Conservation (phyloP, 352 stramenopile genomes). For the Thalassiosira mediterranea region DNA sequence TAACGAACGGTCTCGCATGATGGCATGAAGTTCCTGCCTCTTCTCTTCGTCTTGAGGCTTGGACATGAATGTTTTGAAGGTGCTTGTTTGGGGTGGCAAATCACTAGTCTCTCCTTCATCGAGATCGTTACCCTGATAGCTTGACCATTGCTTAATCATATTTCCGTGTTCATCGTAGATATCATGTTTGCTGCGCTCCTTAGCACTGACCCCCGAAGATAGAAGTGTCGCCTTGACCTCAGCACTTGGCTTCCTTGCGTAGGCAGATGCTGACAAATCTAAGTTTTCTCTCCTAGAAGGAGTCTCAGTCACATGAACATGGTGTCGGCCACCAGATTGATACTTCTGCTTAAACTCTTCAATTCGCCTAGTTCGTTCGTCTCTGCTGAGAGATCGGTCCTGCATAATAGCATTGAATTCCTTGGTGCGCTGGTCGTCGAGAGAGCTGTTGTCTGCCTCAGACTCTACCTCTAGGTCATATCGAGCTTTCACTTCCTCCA, state of each 20-base stretch:
- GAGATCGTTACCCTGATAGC: too few species aligned
- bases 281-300: too few species aligned
- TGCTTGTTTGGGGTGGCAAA: background rate
- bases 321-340: too few species aligned
- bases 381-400: conserved; percentile 5
- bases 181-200: conserved; percentile 3
- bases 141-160: conserved; percentile 14
- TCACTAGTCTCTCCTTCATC: conserved; percentile 9
- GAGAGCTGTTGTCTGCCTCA: conserved; percentile 3
- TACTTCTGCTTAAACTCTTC: conserved; percentile 9
- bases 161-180: conserved; percentile 4
- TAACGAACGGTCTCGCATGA: conserved; percentile 11
- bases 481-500: too few species aligned
- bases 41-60: conserved; percentile 6
- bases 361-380: background rate
- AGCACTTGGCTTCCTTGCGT: background rate
- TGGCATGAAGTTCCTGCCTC: background rate
- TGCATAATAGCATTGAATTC: background rate
- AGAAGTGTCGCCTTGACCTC: conserved; percentile 7
- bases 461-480: too few species aligned
- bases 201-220: background rate
- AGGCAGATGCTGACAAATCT: conserved; percentile 10
- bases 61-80: background rate
- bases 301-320: too few species aligned
- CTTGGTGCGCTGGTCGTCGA: background rate